A percentile compares a stretch with the other conserved stretches of the same genome.
phyloP scores from a whole-genome alignment of 192 early-diverging fungal species.

The Coemansia sp. region DNA sequence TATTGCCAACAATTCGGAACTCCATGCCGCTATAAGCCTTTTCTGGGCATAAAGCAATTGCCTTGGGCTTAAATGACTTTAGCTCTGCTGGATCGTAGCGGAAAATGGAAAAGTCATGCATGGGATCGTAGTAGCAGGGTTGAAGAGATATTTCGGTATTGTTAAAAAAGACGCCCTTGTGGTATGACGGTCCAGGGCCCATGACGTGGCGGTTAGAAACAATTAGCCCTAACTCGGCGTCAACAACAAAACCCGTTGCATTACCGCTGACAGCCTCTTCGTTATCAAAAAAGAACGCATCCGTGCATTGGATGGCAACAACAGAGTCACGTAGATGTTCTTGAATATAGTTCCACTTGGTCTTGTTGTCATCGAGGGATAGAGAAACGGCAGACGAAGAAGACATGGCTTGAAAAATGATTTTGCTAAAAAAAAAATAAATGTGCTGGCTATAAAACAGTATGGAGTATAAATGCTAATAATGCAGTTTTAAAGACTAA shows the following conservation, averaged over 20 bases:
- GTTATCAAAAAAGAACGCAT: constrained; percentile 8
- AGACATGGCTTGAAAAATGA: neutral
- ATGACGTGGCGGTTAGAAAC: constrained; percentile 78
- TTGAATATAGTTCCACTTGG: constrained; percentile 32
- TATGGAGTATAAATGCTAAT: no score
- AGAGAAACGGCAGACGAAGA: neutral
- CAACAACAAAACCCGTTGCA: constrained; percentile 77
- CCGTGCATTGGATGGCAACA: constrained; percentile 10
- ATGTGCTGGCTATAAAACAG: no score
- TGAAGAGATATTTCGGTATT: constrained; percentile 68
- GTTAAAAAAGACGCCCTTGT: constrained; percentile 67
- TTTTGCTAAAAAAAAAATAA: no score
- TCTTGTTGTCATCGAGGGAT: neutral
- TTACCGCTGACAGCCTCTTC: neutral
- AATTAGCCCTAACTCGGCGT: constrained; percentile 67
- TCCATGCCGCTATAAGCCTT: constrained; percentile 71
- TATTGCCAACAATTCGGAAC: constrained; percentile 73
- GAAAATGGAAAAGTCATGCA: constrained; percentile 84
- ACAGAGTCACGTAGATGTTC: constrained; percentile 16
- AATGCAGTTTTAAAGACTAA: no score
- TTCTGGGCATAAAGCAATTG: constrained; percentile 63
- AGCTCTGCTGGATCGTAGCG: constrained; percentile 72
- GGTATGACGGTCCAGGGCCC: constrained; percentile 65
- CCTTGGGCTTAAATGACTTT: constrained; percentile 22
- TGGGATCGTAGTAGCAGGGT: constrained; percentile 72